phyloP scores from a whole-genome alignment of 257 asterid species.

The Nicotiana attenuata region DNA sequence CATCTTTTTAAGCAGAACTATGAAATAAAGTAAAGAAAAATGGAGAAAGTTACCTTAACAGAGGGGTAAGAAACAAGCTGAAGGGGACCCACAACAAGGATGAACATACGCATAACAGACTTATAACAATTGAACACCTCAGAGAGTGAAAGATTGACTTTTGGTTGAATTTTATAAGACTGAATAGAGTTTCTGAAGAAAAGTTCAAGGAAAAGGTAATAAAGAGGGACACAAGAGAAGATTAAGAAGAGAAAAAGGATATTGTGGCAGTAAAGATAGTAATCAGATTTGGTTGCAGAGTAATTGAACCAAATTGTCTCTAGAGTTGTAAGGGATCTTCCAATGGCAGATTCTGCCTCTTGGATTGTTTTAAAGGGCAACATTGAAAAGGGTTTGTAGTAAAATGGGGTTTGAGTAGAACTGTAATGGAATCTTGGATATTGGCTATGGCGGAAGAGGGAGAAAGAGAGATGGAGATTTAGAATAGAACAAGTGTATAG shows the following conservation, averaged over 20 bases:
- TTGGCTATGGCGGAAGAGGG: background rate
- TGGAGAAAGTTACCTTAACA: constrained; percentile 37
- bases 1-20: background rate
- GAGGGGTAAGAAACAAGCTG: constrained; percentile 86
- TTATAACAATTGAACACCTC: constrained; percentile 67
- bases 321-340: constrained; percentile 59
- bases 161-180: constrained; percentile 76
- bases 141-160: constrained; percentile 52
- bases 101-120: constrained; percentile 84
- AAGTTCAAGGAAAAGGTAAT: constrained; percentile 56
- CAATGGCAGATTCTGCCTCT: constrained; percentile 74
- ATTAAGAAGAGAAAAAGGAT: constrained; percentile 72
- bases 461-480: background rate
- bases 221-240: constrained; percentile 73
- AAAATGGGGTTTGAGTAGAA: background rate
- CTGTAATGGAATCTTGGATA: background rate
- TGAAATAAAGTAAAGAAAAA: background rate
- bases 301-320: constrained; percentile 83
- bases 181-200: constrained; percentile 31
- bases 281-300: constrained; percentile 83
- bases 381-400: constrained; percentile 31
- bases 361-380: constrained; percentile 69
- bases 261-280: constrained; percentile 84
- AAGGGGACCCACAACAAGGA: constrained; percentile 85
- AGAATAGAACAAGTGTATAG: background rate